Conservation (phyloP, 2,329 filamentous ascomycete genomes). For the Teratosphaeria viscida region DNA sequence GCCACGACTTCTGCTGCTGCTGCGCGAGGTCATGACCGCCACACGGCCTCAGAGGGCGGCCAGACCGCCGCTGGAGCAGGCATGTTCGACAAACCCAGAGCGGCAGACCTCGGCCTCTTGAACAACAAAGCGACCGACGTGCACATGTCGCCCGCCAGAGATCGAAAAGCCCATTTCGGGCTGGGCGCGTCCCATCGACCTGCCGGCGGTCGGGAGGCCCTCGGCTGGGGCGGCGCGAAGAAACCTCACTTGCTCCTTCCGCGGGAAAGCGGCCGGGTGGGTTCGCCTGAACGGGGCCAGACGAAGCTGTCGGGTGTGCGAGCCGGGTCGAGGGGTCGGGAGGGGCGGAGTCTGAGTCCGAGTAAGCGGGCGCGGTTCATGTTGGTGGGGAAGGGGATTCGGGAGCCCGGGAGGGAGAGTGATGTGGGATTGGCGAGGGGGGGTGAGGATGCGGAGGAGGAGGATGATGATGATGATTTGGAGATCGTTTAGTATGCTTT, state of each 20-base stretch:
- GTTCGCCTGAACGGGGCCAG: slow-evolving; percentile 22
- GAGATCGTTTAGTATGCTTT: slow-evolving; percentile 30
- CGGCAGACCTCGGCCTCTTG: slow-evolving; percentile 33
- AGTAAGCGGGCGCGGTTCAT: slow-evolving; percentile 40
- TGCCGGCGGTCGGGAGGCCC: slow-evolving; percentile 26
- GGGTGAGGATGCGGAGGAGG: slow-evolving; percentile 29
- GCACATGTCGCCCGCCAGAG: slow-evolving; percentile 34
- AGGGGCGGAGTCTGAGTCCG: slow-evolving; percentile 22
- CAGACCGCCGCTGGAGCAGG: neutral
- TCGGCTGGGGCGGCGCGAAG: slow-evolving; percentile 40
- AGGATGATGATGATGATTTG: slow-evolving; percentile 38
- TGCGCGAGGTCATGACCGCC: neutral
- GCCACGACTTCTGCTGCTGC: slow-evolving; percentile 7
- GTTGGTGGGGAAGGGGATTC: slow-evolving; percentile 38
- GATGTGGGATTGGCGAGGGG: slow-evolving; percentile 25
- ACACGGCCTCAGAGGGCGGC: neutral
- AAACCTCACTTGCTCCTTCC: slow-evolving; percentile 32
- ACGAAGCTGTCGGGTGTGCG: slow-evolving; percentile 13
- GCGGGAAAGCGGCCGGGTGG: slow-evolving; percentile 8
- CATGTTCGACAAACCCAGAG: slow-evolving; percentile 16
- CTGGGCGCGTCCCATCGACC: slow-evolving; percentile 11
- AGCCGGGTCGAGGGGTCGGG: slow-evolving; percentile 2
- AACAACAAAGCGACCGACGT: slow-evolving; percentile 33
- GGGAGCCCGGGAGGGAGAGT: slow-evolving; percentile 40
- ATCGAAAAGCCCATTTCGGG: slow-evolving; percentile 26